Evolutionary conservation across 352 stramenopile species (phyloP).

Genomic region (Phytophthora cryptogea): DNA sequence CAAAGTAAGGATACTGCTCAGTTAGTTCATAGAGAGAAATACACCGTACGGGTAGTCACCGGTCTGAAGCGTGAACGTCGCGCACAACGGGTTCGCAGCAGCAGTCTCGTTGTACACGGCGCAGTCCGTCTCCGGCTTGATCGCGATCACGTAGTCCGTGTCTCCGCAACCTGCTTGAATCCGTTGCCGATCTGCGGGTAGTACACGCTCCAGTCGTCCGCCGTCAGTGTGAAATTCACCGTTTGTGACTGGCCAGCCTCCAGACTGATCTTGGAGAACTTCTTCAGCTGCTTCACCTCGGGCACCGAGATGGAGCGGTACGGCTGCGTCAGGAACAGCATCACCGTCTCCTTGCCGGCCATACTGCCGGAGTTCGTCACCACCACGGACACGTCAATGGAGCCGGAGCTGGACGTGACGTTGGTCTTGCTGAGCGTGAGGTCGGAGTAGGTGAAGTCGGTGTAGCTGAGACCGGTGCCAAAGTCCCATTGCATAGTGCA

Average conservation of each 20-base stretch:
- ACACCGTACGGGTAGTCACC: conserved; percentile 32
- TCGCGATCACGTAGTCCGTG: conserved; percentile 63
- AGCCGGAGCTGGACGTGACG: conserved; percentile 37
- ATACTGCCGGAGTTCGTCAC: conserved; percentile 66
- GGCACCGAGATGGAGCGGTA: conserved; percentile 60
- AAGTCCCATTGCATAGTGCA: conserved; percentile 72
- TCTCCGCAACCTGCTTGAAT: conserved; percentile 54
- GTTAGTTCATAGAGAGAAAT: conserved; percentile 13
- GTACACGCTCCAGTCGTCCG: conserved; percentile 60
- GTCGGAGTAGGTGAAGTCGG: conserved; percentile 53
- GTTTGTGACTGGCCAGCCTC: conserved; percentile 30
- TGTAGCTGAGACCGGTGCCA: conserved; percentile 70
- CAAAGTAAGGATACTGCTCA: background rate
- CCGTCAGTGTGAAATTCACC: conserved; percentile 45
- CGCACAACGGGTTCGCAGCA: conserved; percentile 43
- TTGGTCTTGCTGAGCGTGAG: conserved; percentile 63
- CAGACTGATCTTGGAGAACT: conserved; percentile 75
- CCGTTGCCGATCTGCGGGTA: conserved; percentile 55
- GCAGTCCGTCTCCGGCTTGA: conserved; percentile 75
- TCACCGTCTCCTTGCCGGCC: conserved; percentile 66
- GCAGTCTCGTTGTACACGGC: conserved; percentile 51
- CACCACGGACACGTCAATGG: conserved; percentile 48
- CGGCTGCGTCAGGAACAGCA: conserved; percentile 75
- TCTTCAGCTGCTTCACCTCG: conserved; percentile 79
- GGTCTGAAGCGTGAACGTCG: conserved; percentile 43